Base-by-base conservation (phyloP, 164 flowering plant species). In the Houttuynia cordata region DNA sequence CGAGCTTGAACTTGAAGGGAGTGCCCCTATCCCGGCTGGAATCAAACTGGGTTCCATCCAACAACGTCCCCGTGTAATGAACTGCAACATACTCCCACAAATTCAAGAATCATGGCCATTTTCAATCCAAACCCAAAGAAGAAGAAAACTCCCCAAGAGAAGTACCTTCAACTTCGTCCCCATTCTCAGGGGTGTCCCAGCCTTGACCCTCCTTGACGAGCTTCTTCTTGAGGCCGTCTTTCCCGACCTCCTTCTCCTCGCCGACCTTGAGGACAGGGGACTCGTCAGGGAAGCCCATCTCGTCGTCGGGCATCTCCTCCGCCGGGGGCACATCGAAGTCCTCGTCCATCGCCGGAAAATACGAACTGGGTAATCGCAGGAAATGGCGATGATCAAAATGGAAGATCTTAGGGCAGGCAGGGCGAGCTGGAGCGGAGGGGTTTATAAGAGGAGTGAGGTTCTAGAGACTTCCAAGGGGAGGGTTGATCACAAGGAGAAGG, bases 231-330 rank as follows among this genome's bases (percentile, higher is more conserved):
- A 91, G 65, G 0, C 97, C 97, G 52, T 80, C 71, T 0, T 68
- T 66, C 1, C 91, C 96, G 75, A 91, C 87, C 84, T 91, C 93
- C 78, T 84, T 87, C 82, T 91, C 97, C 57, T 91, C 97, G 2
- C 96, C 97, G 8, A 81, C 89, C 70, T 91, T 87, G 71, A 82
- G 23, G 20, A 64, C 24, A 23, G 83, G 73, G 50, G 59, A 52
- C 19, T 67, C 85, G 12, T 82, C 94, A 20, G 73, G 69, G 24
- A 56, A 64, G 42, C 67, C 85, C 66, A 76, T 39, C 24, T 70
- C 83, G 15, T 69, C 80, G 51, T 73, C 63, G 25, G 12, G 47
- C 60, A 60, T 68, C 62, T 63, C 76, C 41, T 60, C 70, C 8
- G 75, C 64, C 19, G 70, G 53, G 8, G 80, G 78, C 34, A 77